phyloP scores from a whole-genome alignment of 495 filamentous ascomycete species.

The Clavariopsis aquatica region DNA sequence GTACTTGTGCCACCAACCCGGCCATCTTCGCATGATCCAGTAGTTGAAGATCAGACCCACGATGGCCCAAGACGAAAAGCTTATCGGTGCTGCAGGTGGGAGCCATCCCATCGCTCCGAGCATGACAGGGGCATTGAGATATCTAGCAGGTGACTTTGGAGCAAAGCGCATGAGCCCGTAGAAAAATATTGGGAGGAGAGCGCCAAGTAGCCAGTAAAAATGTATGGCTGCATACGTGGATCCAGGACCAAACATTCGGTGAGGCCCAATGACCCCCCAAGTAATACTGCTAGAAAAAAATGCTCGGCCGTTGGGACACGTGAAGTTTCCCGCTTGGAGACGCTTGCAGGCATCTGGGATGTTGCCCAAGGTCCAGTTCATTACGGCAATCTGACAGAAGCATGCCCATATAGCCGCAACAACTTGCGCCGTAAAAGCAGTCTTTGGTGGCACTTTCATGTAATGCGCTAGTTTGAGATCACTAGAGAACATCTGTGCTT shows the following conservation, averaged over 20 bases:
- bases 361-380: constrained; percentile 49
- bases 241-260: constrained; percentile 55
- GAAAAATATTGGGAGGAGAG: constrained; percentile 51
- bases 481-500: constrained; percentile 45
- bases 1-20: constrained; percentile 75
- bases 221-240: constrained; percentile 51
- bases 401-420: constrained; percentile 48
- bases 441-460: constrained; percentile 49
- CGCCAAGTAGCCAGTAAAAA: constrained; percentile 56
- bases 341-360: constrained; percentile 46
- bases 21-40: constrained; percentile 60
- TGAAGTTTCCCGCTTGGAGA: constrained; percentile 40
- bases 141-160: constrained; percentile 48
- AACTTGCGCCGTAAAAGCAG: constrained; percentile 47
- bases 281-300: constrained; percentile 54
- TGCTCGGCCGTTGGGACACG: constrained; percentile 30
- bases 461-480: constrained; percentile 55
- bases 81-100: constrained; percentile 57
- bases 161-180: constrained; percentile 52
- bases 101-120: constrained; percentile 52
- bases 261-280: constrained; percentile 58
- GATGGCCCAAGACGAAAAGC: constrained; percentile 63
- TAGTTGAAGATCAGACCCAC: constrained; percentile 69
- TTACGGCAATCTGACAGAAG: constrained; percentile 48
- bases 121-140: constrained; percentile 53